Base-by-base conservation (phyloP, 768 basidiomycete genomes). In the Mycena floridula region DNA sequence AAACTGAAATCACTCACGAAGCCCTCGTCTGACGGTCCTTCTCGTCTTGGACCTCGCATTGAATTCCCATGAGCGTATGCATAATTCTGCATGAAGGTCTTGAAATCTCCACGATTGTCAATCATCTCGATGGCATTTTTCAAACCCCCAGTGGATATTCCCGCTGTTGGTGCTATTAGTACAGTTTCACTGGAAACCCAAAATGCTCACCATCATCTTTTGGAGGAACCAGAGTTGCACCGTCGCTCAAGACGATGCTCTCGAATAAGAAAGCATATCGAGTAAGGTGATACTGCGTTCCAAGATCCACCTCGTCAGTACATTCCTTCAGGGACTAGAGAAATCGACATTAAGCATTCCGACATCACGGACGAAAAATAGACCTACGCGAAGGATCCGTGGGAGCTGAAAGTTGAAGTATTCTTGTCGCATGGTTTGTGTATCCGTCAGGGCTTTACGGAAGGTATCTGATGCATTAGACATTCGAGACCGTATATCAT, bases 351-450 rank as follows among this genome's bases (percentile, higher is more conserved):
- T 21, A 51, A 40, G 49, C 22, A 43, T 21, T 28, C 15, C 22
- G 8, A 25, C 21, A 20, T 23, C 25, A 25, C 27, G 24, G 16
- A 47, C 43, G 37, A 27, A 27, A 24, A 9, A 23, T 3, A 18
- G 11, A 25, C 88, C 58, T 59, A 94, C 93, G 42, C 96, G 77
- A 28, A 99, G 65, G 46, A 97, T 89, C 52, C 92, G 85, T 44
- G 96, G 96, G 30, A 97, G 68, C 56, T 97, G 95, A 57, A 95
- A 88, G 61, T 97, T 95, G 65, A 96, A 99, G 62, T 97, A 98
- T 59, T 99, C 96, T 62, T 97, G 94, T 49, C 94, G 77, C 68
- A 90, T 81, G 4, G 81, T 69, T 61, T 97, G 93, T 11, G 88
- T 90, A 50, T 97, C 92, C 12, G 77, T 79, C 24, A 96, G 84